Conservation (phyloP, 2,329 filamentous ascomycete genomes). For the Diaporthe eres region DNA sequence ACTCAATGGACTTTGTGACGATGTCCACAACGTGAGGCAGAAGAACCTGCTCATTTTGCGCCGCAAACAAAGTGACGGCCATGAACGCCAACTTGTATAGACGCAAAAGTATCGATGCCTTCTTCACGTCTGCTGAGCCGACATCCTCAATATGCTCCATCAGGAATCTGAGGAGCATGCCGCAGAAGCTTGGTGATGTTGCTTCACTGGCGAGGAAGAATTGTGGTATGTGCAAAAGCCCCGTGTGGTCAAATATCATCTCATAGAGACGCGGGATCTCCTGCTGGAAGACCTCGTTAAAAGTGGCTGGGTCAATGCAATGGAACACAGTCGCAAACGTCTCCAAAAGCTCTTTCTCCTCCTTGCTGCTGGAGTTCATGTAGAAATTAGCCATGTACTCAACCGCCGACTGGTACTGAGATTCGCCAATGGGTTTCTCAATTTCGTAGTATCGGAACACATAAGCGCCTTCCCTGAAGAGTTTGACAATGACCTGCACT, state of each 20-base stretch:
- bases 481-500: conserved; percentile 94
- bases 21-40: conserved; percentile 97
- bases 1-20: conserved; percentile 95
- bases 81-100: conserved; percentile 99
- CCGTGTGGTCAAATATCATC: conserved; percentile 97
- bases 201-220: conserved; percentile 99
- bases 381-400: conserved; percentile 96
- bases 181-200: conserved; percentile 96
- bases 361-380: conserved; percentile 92
- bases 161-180: conserved; percentile 96
- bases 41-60: conserved; percentile 95
- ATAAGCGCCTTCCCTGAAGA: conserved; percentile 95
- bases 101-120: conserved; percentile 90
- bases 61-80: conserved; percentile 96
- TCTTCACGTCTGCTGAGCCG: conserved; percentile 90
- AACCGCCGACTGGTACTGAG: conserved; percentile 83
- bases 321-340: conserved; percentile 99
- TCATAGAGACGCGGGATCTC: conserved; percentile 98
- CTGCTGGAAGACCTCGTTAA: conserved; percentile 97
- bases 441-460: conserved; percentile 98
- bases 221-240: conserved; percentile 93
- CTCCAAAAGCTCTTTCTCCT: conserved; percentile 97
- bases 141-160: conserved; percentile 98
- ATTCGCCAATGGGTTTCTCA: conserved; percentile 81
- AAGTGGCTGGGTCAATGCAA: conserved; percentile 97